These are phyloP conservation scores for Herpetomonas tarakana DNA, from an alignment of 208 protist genomes.

Conservation along the genomic window DNA sequence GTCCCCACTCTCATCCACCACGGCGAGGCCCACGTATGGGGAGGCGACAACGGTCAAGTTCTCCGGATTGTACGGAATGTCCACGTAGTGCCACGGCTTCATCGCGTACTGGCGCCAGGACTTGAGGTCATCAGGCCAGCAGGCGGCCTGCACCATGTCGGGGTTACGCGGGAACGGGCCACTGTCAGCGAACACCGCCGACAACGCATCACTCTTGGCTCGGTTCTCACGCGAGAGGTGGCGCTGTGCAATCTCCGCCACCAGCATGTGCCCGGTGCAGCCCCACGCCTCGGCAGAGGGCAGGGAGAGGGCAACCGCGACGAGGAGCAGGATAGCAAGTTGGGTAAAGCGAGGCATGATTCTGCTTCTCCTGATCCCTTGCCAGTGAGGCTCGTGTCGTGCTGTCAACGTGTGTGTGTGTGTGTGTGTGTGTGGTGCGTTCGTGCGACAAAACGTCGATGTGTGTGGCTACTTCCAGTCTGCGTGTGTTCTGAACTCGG, in stretches of 20 bases:
- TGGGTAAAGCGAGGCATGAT: too few relatives aligned
- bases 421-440: too few relatives aligned
- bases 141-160: constrained; percentile 66
- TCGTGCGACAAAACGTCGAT: too few relatives aligned
- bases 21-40: constrained; percentile 1
- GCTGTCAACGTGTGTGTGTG: too few relatives aligned
- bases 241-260: constrained; percentile 73
- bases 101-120: constrained; percentile 53
- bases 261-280: constrained; percentile 82
- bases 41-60: constrained; percentile 28
- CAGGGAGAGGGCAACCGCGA: constrained; percentile 13
- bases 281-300: constrained; percentile 44
- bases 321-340: constrained; percentile 6
- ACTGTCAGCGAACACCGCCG: constrained; percentile 27
- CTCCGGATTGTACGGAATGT: constrained; percentile 57
- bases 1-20: neutral
- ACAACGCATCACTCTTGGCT: constrained; percentile 26
- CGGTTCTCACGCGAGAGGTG: constrained; percentile 33
- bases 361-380: too few relatives aligned
- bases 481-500: too few relatives aligned
- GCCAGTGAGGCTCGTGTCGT: too few relatives aligned
- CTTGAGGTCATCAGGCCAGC: constrained; percentile 86
- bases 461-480: too few relatives aligned
- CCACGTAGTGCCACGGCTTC: constrained; percentile 74
- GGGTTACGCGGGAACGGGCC: constrained; percentile 60